phyloP scores from a whole-genome alignment of 768 basidiomycete genomes.

The Naganishia onofrii region DNA sequence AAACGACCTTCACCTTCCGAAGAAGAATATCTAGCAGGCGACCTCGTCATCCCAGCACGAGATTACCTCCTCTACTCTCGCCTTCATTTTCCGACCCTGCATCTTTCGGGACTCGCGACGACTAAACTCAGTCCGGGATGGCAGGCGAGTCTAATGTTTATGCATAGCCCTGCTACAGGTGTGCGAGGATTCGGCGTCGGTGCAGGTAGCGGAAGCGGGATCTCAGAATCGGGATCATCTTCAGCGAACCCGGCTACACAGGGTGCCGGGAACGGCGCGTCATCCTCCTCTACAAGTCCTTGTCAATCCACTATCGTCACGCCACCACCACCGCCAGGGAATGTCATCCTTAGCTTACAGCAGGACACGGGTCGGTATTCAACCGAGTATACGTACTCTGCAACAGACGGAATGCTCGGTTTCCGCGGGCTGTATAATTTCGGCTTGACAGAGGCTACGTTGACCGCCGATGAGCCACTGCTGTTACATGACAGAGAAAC shows the following conservation, averaged over 20 bases:
- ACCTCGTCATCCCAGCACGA: conserved; percentile 59
- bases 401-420: conserved; percentile 91
- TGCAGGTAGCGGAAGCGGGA: not conserved
- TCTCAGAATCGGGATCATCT: conserved; percentile 33
- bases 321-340: conserved; percentile 48
- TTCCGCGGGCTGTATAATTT: conserved; percentile 86
- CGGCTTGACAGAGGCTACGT: conserved; percentile 61
- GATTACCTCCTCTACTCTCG: conserved; percentile 94
- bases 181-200: conserved; percentile 20
- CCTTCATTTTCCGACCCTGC: conserved; percentile 79
- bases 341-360: conserved; percentile 75
- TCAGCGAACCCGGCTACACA: conserved; percentile 50
- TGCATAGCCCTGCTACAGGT: conserved; percentile 57
- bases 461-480: conserved; percentile 46
- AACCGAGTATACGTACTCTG: conserved; percentile 90
- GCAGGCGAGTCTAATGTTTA: conserved; percentile 70
- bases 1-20: conserved; percentile 71
- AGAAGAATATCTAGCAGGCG: conserved; percentile 78
- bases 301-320: conserved; percentile 53
- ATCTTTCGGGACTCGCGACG: conserved; percentile 85
- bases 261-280: conserved; percentile 44
- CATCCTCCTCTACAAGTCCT: conserved; percentile 44
- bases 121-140: conserved; percentile 73
- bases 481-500: conserved; percentile 47
- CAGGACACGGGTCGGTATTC: conserved; percentile 91